Evolutionary conservation across 2,329 filamentous ascomycete genomes (phyloP), one percentile per base, ranked within the genome.

Genomic region (Paraconiothyrium sp.): DNA sequence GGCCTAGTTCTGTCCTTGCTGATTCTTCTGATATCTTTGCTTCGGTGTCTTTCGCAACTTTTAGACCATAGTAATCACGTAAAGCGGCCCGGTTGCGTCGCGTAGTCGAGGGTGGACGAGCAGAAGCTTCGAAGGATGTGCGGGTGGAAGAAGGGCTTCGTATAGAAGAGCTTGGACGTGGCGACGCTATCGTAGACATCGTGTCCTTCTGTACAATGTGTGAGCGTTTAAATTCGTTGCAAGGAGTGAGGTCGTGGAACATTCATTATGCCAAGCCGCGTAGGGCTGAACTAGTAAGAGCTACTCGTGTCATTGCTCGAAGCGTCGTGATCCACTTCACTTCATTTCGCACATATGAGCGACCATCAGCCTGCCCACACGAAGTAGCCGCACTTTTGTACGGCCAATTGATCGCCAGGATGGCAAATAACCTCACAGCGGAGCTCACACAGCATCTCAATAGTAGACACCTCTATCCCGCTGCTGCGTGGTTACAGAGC

Each of bases 1-100:
- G 74, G 35, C 71, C 69, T 72, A 79, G 58, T 56, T 75, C 69
- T 14, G 67, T 70, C 67, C 61, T 68, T 4, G 74, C 43, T 8
- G 74, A 68, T 57, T 74, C 71, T 46, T 77, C 74, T 41, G 74
- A 75, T 37, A 76, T 76, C 55, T 70, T 73, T 10, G 72, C 54
- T 47, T 74, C 70, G 35, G 65, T 64, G 27, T 70, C 72, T 67
- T 75, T 71, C 49, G 71, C 75, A 3, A 84, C 77, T 67, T 89
- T 90, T 54, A 98, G 86, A 75, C 95, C 95, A 81, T 98, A 98
- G 84, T 97, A 98, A 75, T 97, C 93, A 71, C 95, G 91, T 22
- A 98, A 86, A 7, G 94, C 94, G 59, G 91, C 88, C 67, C 94
- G 91, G 80, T 97, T 97, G 64, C 91, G 85, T 59, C 87, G 84